Evolutionary conservation across 768 basidiomycete species (phyloP), one percentile per base, ranked within the genome.

Genomic region (Pleurotus eryngii): DNA sequence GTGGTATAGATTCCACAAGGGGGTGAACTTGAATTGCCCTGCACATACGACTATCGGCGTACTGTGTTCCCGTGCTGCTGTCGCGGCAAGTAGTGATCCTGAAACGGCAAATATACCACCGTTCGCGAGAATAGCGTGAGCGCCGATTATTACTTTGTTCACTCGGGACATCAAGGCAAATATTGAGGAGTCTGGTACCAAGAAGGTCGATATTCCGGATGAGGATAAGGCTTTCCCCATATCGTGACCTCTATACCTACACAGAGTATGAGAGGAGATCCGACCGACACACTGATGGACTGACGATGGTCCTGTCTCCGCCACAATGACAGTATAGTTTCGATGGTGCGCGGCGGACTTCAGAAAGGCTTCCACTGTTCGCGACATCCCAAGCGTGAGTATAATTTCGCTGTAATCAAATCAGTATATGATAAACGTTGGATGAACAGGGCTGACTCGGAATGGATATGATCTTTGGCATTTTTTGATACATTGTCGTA

Each of bases 21-120:
- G 95, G 5, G 94, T 95, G 62, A 98, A 76, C 69, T 99, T 99
- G 76, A 95, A 99, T 72, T 97, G 95, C 2, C 96, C 97, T 2
- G 92, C 89, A 65, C 92, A 93, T 11, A 97, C 90, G 38, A 96
- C 90, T 45, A 98, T 90, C 0, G 94, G 94, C 17, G 92, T 95
- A 64, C 89, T 85, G 73, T 97, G 94, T 26, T 87, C 89, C 57
- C 85, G 85, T 37, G 95, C 95, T 48, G 95, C 94, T 20, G 89
- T 84, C 3, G 91, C 92, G 1, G 87, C 91, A 43, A 95, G 77
- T 15, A 94, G 80, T 1, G 92, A 89, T 17, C 95, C 95, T 0
- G 90, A 82, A 45, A 91, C 82, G 14, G 92, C 90, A 70, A 96
- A 95, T 82, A 98, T 89, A 12, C 95, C 95, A 12, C 97, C 97